Conservation (phyloP, 805 yeast species). For the Torulaspora quercuum region DNA sequence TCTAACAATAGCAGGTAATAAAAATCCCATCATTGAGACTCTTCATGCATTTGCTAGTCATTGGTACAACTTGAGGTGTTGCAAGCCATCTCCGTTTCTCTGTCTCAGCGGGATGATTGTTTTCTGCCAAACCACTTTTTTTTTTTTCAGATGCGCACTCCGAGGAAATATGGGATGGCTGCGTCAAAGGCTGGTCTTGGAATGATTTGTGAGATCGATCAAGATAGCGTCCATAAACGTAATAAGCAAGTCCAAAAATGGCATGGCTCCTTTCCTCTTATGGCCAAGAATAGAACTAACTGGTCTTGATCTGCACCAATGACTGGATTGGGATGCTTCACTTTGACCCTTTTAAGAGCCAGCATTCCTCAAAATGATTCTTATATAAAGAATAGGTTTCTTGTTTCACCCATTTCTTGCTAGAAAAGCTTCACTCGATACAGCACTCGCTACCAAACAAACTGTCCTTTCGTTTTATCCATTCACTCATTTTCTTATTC, state of each 20-base stretch:
- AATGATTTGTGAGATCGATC: neutral
- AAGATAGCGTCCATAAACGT: neutral
- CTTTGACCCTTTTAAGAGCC: conserved; percentile 4
- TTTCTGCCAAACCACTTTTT: neutral
- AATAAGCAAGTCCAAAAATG: neutral
- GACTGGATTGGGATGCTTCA: conserved; percentile 1
- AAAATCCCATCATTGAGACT: no score
- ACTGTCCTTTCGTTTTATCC: conserved; percentile 8
- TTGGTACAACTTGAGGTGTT: no score
- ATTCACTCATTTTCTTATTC: conserved; percentile 2
- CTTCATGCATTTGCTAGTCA: no score
- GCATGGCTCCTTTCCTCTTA: neutral
- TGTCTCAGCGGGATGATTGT: no score
- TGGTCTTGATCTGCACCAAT: conserved; percentile 6
- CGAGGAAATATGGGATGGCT: conserved; percentile 8
- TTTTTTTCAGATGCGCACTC: conserved; percentile 2
- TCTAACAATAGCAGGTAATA: no score
- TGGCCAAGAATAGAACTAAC: conserved; percentile 7
- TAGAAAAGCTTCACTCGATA: conserved; percentile 1
- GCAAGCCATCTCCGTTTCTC: neutral
- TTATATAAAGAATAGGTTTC: neutral
- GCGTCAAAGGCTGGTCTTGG: conserved; percentile 7
- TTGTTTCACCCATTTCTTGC: neutral
- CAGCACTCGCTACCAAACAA: conserved; percentile 2
- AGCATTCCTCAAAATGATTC: neutral